A percentile compares a stretch with the other conserved stretches of the same genome.
Evolutionary conservation across 2,329 filamentous ascomycete genomes (phyloP).

Genomic region (Arthrobotrys conoides): DNA sequence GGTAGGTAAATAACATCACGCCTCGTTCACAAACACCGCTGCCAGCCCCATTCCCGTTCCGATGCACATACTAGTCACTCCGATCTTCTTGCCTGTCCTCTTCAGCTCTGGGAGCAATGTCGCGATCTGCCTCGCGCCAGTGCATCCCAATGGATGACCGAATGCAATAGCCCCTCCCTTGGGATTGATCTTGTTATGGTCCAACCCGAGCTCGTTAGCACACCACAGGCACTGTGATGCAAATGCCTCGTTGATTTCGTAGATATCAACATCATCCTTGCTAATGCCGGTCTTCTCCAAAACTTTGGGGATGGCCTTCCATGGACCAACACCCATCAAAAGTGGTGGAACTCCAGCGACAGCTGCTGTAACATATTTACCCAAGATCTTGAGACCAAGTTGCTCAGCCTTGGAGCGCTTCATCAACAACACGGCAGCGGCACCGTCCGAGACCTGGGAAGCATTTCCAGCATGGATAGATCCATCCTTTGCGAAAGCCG

Average conservation of each 20-base stretch:
- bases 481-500: conserved; percentile 91
- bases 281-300: conserved; percentile 87
- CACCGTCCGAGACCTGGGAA: conserved; percentile 94
- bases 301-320: conserved; percentile 94
- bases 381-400: conserved; percentile 88
- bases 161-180: conserved; percentile 98
- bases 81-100: conserved; percentile 85
- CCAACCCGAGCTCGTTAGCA: conserved; percentile 86
- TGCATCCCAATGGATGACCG: conserved; percentile 94
- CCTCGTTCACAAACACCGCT: conserved; percentile 92
- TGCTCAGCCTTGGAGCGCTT: conserved; percentile 89
- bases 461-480: conserved; percentile 97
- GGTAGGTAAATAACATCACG: conserved; percentile 67
- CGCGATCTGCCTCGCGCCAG: conserved; percentile 91
- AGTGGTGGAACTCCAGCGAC: conserved; percentile 91
- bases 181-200: conserved; percentile 90
- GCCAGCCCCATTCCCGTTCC: conserved; percentile 99
- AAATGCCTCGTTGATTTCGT: conserved; percentile 99
- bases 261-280: conserved; percentile 94
- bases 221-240: conserved; percentile 96
- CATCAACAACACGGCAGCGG: conserved; percentile 95
- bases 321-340: conserved; percentile 95
- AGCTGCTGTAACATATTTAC: conserved; percentile 89
- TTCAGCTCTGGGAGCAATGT: conserved; percentile 91
- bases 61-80: conserved; percentile 95